phyloP scores from a whole-genome alignment of 306 rosid genomes.

The Prunus persica region Prunus_persica_NCBIv2 NC_034012.1:3254501-3255000 shows the following conservation, averaged over 20 bases:
- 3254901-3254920: not conserved
- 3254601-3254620: constrained; percentile 2
- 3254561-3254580: constrained; percentile 8
- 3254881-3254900: not conserved
- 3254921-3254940: not conserved
- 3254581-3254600: not conserved
- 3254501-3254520: constrained; percentile 13
- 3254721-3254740: not conserved
- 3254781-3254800: constrained; percentile 19
- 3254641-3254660: constrained; percentile 12
- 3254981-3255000: no score
- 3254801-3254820: constrained; percentile 18
- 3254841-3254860: constrained; percentile 19
- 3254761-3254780: constrained; percentile 17
- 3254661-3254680: constrained; percentile 22
- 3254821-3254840: not conserved
- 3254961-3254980: no score
- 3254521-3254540: constrained; percentile 14
- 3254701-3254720: not conserved
- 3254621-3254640: constrained; percentile 2
- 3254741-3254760: not conserved
- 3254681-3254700: not conserved
- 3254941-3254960: not conserved
- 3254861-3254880: not conserved
- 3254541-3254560: not conserved